Base-by-base conservation (phyloP, 2,329 filamentous ascomycete genomes). In the Chalaropsis ovoidea region DNA sequence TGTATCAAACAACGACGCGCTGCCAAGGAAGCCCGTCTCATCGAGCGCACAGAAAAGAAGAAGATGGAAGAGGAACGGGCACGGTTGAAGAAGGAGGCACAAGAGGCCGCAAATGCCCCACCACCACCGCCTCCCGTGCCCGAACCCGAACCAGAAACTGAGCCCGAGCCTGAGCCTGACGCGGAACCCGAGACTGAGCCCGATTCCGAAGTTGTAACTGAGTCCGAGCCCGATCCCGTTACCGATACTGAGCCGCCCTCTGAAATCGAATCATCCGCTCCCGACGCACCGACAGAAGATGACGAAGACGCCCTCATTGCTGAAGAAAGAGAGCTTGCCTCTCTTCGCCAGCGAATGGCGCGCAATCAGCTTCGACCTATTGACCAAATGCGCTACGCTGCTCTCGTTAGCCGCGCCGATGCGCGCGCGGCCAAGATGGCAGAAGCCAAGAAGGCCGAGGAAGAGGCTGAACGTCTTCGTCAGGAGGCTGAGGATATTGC, bases 211-310 rank as follows among this genome's bases (percentile, higher is more conserved):
- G 43, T 58, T 6, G 62, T 67, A 11, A 67, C 65, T 7, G 65
- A 67, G 39, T 64, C 65, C 27, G 65, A 67, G 27, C 65, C 65
- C 11, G 65, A 67, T 41, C 66, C 66, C 5, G 63, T 65, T 15
- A 67, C 66, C 47, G 66, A 67, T 35, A 67, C 66, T 7, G 66
- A 67, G 47, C 66, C 66, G 13, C 66, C 66, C 22, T 67, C 66
- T 13, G 66, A 67, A 43, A 65, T 67, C 31, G 66, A 67, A 60
- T 67, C 66, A 11, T 67, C 66, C 11, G 66, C 63, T 10, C 63
- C 66, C 2, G 66, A 67, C 43, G 63, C 66, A 2, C 66, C 60
- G 35, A 67, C 66, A 35, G 66, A 67, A 43, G 66, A 67, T 27
- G 66, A 67, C 17, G 66, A 65, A 42, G 63, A 64, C 19, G 63